Evolutionary conservation across 2,329 filamentous ascomycete species (phyloP).

Genomic region (Fusarium compactum): DNA sequence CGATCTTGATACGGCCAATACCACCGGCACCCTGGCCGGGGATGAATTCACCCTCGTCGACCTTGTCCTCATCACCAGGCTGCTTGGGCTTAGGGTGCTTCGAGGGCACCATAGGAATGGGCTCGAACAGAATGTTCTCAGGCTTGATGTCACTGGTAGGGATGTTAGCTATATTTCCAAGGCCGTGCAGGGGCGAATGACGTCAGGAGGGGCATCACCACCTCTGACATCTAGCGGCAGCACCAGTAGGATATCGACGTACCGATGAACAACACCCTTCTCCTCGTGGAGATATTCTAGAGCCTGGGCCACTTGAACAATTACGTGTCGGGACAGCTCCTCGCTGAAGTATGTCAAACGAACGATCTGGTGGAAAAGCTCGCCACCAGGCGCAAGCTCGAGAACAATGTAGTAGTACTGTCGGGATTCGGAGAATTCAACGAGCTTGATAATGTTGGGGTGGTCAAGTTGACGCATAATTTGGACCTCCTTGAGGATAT

Average conservation of each 20-base stretch:
- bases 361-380: constrained; percentile 98
- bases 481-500: constrained; percentile 97
- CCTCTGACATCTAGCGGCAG: constrained; percentile 6
- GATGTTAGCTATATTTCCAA: constrained; percentile 38
- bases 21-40: constrained; percentile 85
- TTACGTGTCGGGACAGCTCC: constrained; percentile 92
- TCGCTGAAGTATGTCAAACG: constrained; percentile 99
- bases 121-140: constrained; percentile 95
- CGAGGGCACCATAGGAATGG: constrained; percentile 82
- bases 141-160: constrained; percentile 90
- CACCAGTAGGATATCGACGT: constrained; percentile 52
- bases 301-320: constrained; percentile 93
- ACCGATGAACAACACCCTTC: constrained; percentile 97
- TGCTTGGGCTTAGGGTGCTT: constrained; percentile 83
- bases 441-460: constrained; percentile 92
- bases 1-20: constrained; percentile 96
- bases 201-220: constrained; percentile 48
- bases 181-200: constrained; percentile 42
- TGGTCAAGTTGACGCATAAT: constrained; percentile 98
- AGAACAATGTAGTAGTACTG: constrained; percentile 99
- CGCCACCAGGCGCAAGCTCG: constrained; percentile 93
- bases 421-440: constrained; percentile 92
- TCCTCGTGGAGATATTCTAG: constrained; percentile 95
- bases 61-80: constrained; percentile 96
- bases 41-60: constrained; percentile 94